These are phyloP conservation scores for Arabidopsis hybrid DNA, from an alignment of 441 rosid genomes.

Conservation along the genomic window DNA sequence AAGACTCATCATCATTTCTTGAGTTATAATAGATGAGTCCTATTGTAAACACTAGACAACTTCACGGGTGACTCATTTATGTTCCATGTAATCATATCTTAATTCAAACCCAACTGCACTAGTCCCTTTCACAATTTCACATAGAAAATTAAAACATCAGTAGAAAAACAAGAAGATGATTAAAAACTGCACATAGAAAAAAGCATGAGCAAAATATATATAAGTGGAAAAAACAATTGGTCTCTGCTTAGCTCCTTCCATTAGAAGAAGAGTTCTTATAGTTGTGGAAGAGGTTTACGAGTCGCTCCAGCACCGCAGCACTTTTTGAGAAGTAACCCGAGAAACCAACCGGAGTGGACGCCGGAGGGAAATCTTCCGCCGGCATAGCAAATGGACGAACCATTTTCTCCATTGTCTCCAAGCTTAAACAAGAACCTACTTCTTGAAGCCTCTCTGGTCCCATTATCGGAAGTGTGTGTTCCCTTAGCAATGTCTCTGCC, in stretches of 20 bases:
- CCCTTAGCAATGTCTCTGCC: constrained; percentile 87
- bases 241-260: constrained; percentile 50
- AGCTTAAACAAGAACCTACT: constrained; percentile 83
- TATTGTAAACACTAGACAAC: not conserved
- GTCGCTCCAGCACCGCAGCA: constrained; percentile 95
- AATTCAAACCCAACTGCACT: constrained; percentile 24
- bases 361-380: constrained; percentile 98
- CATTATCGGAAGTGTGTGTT: constrained; percentile 98
- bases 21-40: not conserved
- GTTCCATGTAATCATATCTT: constrained; percentile 29
- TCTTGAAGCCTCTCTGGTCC: constrained; percentile 99
- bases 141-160: not conserved
- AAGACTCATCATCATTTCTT: not conserved
- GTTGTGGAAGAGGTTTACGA: constrained; percentile 97
- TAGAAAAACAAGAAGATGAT: constrained; percentile 1
- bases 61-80: constrained; percentile 36
- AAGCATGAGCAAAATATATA: constrained; percentile 2
- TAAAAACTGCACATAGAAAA: constrained; percentile 27
- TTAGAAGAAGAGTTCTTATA: constrained; percentile 69
- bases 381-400: constrained; percentile 98
- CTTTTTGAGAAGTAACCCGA: constrained; percentile 96
- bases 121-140: constrained; percentile 32
- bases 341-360: constrained; percentile 92
- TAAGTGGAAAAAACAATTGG: not conserved
- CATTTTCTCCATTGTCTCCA: constrained; percentile 95